Evolutionary conservation across 2,329 filamentous ascomycete species (phyloP).

Genomic region (Furcasterigmium furcatum): DNA sequence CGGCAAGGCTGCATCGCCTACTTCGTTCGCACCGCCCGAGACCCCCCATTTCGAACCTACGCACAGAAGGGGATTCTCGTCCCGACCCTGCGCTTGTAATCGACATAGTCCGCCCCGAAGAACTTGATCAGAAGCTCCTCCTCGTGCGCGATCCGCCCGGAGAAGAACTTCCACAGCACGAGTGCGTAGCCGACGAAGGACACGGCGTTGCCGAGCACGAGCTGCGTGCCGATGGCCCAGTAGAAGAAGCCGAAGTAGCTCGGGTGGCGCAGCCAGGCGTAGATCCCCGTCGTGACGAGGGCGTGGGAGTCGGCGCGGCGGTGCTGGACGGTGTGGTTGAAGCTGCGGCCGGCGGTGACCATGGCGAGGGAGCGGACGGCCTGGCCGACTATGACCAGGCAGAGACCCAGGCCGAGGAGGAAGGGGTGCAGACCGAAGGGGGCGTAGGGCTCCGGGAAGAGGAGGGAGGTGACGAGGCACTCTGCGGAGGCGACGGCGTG

Average conservation of each 20-base stretch:
- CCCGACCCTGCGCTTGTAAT: slow-evolving; percentile 67
- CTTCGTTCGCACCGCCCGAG: too few species aligned
- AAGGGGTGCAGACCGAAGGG: slow-evolving; percentile 38
- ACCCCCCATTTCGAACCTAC: too few species aligned
- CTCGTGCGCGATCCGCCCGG: slow-evolving; percentile 69
- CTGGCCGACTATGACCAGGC: slow-evolving; percentile 69
- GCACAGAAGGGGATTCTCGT: slow-evolving; percentile 73
- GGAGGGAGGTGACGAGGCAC: slow-evolving; percentile 56
- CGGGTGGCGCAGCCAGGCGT: slow-evolving; percentile 74
- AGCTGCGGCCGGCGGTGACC: slow-evolving; percentile 83
- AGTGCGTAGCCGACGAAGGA: slow-evolving; percentile 71
- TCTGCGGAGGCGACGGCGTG: slow-evolving; percentile 74
- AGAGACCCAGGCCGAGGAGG: slow-evolving; percentile 55
- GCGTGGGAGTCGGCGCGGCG: slow-evolving; percentile 65
- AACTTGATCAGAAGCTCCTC: slow-evolving; percentile 75
- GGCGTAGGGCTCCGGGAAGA: slow-evolving; percentile 52
- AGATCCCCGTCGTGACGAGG: slow-evolving; percentile 82
- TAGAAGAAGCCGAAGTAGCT: slow-evolving; percentile 98
- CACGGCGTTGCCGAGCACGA: slow-evolving; percentile 80
- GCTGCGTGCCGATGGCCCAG: slow-evolving; percentile 94
- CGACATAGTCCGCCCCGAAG: slow-evolving; percentile 78
- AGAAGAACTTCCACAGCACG: slow-evolving; percentile 87
- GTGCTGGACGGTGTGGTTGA: slow-evolving; percentile 84
- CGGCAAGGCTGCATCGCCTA: too few species aligned
- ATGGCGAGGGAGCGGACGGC: slow-evolving; percentile 77